phyloP scores from a whole-genome alignment of 2,329 filamentous ascomycete species.

The Penicillium janthinellum region DNA sequence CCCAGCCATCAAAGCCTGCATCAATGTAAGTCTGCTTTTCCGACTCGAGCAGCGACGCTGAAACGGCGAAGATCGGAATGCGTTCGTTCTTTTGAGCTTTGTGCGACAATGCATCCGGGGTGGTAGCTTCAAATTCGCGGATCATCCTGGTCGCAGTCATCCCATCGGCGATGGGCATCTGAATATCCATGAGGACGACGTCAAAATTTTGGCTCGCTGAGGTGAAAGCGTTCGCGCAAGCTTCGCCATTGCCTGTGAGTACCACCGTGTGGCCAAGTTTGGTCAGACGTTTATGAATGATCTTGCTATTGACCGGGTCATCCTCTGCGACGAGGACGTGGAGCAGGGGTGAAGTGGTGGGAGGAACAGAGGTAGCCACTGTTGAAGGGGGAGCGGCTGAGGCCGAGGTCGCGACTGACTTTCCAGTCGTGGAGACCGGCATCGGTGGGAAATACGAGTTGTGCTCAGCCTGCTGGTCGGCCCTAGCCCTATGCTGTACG shows the following conservation, averaged over 20 bases:
- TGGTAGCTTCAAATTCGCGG: slow-evolving; percentile 66
- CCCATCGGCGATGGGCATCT: slow-evolving; percentile 98
- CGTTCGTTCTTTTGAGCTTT: slow-evolving; percentile 64
- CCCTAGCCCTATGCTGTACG: slow-evolving; percentile 12
- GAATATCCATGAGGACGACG: slow-evolving; percentile 89
- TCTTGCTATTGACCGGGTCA: slow-evolving; percentile 83
- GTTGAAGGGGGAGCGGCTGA: slow-evolving; percentile 7
- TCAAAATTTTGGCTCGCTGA: slow-evolving; percentile 68
- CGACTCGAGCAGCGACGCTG: slow-evolving; percentile 75
- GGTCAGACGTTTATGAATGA: slow-evolving; percentile 77
- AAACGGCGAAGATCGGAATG: slow-evolving; percentile 84
- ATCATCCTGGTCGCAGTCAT: slow-evolving; percentile 83
- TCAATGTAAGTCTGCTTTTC: slow-evolving; percentile 70
- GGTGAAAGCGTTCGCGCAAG: slow-evolving; percentile 72
- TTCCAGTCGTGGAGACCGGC: neutral
- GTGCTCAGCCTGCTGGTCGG: slow-evolving; percentile 8
- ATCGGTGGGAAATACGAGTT: slow-evolving; percentile 23
- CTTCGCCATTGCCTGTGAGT: slow-evolving; percentile 80
- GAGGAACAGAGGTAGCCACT: slow-evolving; percentile 9
- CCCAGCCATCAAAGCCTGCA: slow-evolving; percentile 87
- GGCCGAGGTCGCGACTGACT: slow-evolving; percentile 8
- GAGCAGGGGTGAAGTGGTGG: slow-evolving; percentile 10
- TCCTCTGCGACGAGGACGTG: slow-evolving; percentile 80
- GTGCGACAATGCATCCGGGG: slow-evolving; percentile 56
- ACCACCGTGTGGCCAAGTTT: slow-evolving; percentile 72